These are phyloP conservation scores for Penicillium sp. DNA, from an alignment of 2,329 filamentous ascomycete species.

Conservation along the genomic window DNA sequence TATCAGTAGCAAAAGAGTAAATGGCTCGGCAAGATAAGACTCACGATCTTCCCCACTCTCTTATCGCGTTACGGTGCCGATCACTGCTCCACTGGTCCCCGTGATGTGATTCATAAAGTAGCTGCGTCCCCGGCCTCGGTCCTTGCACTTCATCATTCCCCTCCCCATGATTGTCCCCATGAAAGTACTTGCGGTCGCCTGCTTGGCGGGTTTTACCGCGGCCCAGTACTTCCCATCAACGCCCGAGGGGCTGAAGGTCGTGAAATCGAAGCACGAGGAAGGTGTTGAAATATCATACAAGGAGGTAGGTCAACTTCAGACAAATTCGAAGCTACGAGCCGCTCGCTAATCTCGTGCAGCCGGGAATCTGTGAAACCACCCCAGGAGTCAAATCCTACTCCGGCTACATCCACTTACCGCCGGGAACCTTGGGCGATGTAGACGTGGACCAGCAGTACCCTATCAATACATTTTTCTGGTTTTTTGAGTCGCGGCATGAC, in stretches of 20 bases:
- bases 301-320: constrained; percentile 34
- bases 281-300: constrained; percentile 50
- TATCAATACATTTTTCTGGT: constrained; percentile 68
- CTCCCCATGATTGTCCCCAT: not conserved
- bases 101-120: not conserved
- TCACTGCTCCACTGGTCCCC: not conserved
- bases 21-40: too few relatives aligned
- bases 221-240: constrained; percentile 44
- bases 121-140: not conserved
- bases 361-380: constrained; percentile 58
- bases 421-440: constrained; percentile 43
- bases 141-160: not conserved
- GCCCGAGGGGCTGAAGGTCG: constrained; percentile 42
- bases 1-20: too few relatives aligned
- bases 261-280: constrained; percentile 45
- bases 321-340: not conserved
- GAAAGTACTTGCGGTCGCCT: constrained; percentile 11
- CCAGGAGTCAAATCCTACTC: constrained; percentile 58
- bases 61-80: not conserved
- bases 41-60: not conserved
- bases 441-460: constrained; percentile 53
- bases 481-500: constrained; percentile 59
- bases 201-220: constrained; percentile 20
- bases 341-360: constrained; percentile 27
- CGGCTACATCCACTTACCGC: constrained; percentile 61